phyloP scores from a whole-genome alignment of 202 grass and related monocot genomes.

The Panicum virgatum region DNA sequence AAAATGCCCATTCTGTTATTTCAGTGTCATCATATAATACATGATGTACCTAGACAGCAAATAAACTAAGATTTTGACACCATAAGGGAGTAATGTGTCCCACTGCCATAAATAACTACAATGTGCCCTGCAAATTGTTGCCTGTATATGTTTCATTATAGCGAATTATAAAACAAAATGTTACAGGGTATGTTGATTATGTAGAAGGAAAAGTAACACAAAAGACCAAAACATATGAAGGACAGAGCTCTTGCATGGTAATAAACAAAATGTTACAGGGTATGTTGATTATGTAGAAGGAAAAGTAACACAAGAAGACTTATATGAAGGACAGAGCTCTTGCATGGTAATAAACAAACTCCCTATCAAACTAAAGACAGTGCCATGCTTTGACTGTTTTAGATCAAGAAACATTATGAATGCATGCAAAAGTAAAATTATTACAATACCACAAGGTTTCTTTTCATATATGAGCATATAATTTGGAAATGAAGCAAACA shows the following conservation, averaged over 20 bases:
- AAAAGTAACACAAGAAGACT: not conserved
- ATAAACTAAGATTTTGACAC: too few relatives aligned
- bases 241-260: not conserved
- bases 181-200: slow-evolving; percentile 1
- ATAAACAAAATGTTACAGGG: not conserved
- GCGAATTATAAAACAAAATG: not conserved
- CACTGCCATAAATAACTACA: too few relatives aligned
- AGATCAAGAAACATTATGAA: slow-evolving; percentile 19
- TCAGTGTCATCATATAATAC: slow-evolving; percentile 25
- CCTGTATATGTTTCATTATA: not conserved
- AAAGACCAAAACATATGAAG: not conserved
- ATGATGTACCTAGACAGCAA: not conserved
- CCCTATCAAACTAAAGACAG: not conserved
- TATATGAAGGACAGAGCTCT: not conserved
- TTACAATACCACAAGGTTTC: not conserved
- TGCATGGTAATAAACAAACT: not conserved
- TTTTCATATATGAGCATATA: not conserved
- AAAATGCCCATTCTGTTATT: slow-evolving; percentile 28
- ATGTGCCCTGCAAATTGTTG: too few relatives aligned
- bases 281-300: slow-evolving; percentile 11
- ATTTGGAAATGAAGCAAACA: slow-evolving; percentile 19
- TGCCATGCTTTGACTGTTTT: not conserved
- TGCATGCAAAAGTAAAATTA: not conserved
- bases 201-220: not conserved
- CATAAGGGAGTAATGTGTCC: too few relatives aligned